Evolutionary conservation across 306 rosid species (phyloP).

Genomic region (Pterocarpus macrocarpus): DNA sequence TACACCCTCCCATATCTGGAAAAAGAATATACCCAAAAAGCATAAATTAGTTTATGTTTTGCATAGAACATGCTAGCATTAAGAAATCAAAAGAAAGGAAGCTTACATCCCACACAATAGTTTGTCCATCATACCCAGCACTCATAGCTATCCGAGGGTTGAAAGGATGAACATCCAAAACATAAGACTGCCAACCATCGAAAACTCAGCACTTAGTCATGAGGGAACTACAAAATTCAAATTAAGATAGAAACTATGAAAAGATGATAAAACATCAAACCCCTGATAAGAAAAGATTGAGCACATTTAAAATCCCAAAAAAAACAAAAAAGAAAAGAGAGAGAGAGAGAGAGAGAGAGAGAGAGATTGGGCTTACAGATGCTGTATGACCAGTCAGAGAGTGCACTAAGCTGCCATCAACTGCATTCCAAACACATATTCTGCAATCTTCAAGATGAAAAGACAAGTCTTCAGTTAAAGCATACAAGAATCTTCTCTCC

Average conservation of each 20-base stretch:
- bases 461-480: constrained; percentile 44
- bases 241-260: constrained; percentile 21
- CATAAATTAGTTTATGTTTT: constrained; percentile 37
- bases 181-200: constrained; percentile 75
- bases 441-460: constrained; percentile 77
- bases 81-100: constrained; percentile 31
- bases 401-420: constrained; percentile 95
- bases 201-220: constrained; percentile 50
- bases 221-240: constrained; percentile 42
- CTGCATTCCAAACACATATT: constrained; percentile 96
- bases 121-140: constrained; percentile 92
- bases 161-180: constrained; percentile 97
- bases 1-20: constrained; percentile 92
- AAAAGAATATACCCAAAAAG: constrained; percentile 49
- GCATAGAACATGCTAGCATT: constrained; percentile 30
- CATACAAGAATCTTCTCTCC: constrained; percentile 19
- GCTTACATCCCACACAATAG: constrained; percentile 97
- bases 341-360: not conserved
- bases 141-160: constrained; percentile 98
- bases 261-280: constrained; percentile 32
- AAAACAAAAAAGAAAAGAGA: not conserved
- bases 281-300: constrained; percentile 14
- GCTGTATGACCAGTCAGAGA: constrained; percentile 89
- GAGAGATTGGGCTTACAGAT: constrained; percentile 61
- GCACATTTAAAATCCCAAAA: constrained; percentile 14